These are phyloP conservation scores for Trifolium fragiferum DNA, from an alignment of 306 rosid species.

Conservation along the genomic window DNA sequence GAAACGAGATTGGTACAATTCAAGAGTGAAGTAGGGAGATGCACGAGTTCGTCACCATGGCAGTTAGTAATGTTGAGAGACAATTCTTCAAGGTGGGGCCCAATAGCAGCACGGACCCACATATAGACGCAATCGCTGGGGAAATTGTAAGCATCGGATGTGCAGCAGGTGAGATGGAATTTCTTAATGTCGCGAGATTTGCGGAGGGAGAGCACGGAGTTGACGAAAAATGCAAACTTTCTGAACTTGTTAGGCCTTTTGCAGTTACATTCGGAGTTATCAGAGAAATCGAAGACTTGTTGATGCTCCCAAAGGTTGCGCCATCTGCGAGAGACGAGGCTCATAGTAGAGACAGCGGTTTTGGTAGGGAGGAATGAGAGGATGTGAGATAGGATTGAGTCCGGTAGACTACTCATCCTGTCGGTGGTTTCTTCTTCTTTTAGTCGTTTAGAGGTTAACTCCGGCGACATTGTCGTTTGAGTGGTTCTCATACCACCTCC, in stretches of 20 bases:
- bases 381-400: neutral
- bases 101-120: constrained; percentile 11
- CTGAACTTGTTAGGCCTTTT: neutral
- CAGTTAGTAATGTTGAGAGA: neutral
- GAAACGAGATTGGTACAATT: neutral
- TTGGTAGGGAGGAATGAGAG: constrained; percentile 3
- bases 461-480: neutral
- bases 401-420: neutral
- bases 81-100: constrained; percentile 9
- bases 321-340: constrained; percentile 4
- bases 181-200: neutral
- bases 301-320: constrained; percentile 24
- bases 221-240: neutral
- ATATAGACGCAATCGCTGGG: neutral
- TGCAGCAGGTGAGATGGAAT: neutral
- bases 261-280: neutral
- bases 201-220: neutral
- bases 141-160: neutral
- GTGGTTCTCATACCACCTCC: neutral
- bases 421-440: neutral
- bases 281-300: neutral
- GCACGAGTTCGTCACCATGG: neutral
- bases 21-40: neutral
- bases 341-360: neutral
- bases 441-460: neutral